phyloP scores from a whole-genome alignment of 768 basidiomycete species.

The Trametes coccinea region DNA sequence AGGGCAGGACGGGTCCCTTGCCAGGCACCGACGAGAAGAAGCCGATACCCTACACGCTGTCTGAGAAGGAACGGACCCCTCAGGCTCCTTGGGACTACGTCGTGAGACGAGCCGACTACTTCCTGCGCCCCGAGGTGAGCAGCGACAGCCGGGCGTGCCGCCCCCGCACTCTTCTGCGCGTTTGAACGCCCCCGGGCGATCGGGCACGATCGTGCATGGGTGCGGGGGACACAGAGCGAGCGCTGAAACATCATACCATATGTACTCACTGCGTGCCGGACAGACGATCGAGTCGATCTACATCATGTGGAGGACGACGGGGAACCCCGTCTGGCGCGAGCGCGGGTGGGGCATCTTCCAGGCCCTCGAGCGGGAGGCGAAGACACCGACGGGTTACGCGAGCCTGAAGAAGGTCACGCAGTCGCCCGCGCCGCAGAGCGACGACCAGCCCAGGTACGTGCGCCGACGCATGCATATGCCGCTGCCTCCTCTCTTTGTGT shows the following conservation, averaged over 20 bases:
- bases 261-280: neutral
- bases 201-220: neutral
- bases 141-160: no score
- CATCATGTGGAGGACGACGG: slow-evolving; percentile 69
- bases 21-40: slow-evolving; percentile 51
- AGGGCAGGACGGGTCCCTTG: slow-evolving; percentile 39
- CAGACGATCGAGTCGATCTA: slow-evolving; percentile 77
- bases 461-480: neutral
- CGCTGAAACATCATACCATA: neutral
- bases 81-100: slow-evolving; percentile 50
- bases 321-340: slow-evolving; percentile 66
- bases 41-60: slow-evolving; percentile 38
- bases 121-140: slow-evolving; percentile 71
- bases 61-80: slow-evolving; percentile 22
- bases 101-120: slow-evolving; percentile 46
- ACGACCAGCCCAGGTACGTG: slow-evolving; percentile 73
- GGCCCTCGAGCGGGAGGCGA: slow-evolving; percentile 60
- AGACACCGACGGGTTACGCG: slow-evolving; percentile 63
- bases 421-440: slow-evolving; percentile 39
- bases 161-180: neutral
- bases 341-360: slow-evolving; percentile 72
- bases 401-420: slow-evolving; percentile 51
- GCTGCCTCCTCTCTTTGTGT: neutral
- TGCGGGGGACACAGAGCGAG: neutral
- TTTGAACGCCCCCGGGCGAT: neutral